phyloP scores from a whole-genome alignment of 441 rosid species.

The Breynia disticha region DNA sequence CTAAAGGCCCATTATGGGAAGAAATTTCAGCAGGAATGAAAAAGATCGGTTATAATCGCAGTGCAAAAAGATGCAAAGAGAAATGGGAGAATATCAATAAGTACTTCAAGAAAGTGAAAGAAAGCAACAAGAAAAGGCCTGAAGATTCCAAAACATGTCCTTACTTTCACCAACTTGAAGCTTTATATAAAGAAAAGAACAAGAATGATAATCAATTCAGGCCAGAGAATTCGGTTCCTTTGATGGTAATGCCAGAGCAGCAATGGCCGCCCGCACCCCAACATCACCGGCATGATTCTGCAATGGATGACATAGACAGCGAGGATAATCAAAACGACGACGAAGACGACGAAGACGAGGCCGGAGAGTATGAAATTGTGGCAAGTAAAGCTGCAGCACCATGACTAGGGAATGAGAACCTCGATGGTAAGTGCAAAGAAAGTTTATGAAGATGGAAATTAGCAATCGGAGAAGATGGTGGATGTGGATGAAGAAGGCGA shows the following conservation, averaged over 20 bases:
- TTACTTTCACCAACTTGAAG: constrained; percentile 72
- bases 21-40: constrained; percentile 72
- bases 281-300: constrained; percentile 14
- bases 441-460: neutral
- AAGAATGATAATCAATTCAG: constrained; percentile 22
- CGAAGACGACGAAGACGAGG: constrained; percentile 45
- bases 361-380: constrained; percentile 47
- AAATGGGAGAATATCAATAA: constrained; percentile 98
- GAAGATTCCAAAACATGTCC: constrained; percentile 92
- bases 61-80: constrained; percentile 82
- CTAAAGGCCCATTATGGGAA: constrained; percentile 89
- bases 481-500: constrained; percentile 2
- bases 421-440: neutral
- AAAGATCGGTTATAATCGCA: constrained; percentile 64
- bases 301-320: constrained; percentile 36
- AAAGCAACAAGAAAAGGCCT: constrained; percentile 66
- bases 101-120: constrained; percentile 91
- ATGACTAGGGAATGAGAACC: constrained; percentile 18
- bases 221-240: constrained; percentile 41
- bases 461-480: neutral
- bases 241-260: constrained; percentile 67
- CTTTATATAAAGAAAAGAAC: constrained; percentile 50
- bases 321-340: constrained; percentile 33
- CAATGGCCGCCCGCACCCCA: constrained; percentile 58
- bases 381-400: constrained; percentile 42